phyloP scores from a whole-genome alignment of 257 asterid species.

The Mitragyna speciosa region DNA sequence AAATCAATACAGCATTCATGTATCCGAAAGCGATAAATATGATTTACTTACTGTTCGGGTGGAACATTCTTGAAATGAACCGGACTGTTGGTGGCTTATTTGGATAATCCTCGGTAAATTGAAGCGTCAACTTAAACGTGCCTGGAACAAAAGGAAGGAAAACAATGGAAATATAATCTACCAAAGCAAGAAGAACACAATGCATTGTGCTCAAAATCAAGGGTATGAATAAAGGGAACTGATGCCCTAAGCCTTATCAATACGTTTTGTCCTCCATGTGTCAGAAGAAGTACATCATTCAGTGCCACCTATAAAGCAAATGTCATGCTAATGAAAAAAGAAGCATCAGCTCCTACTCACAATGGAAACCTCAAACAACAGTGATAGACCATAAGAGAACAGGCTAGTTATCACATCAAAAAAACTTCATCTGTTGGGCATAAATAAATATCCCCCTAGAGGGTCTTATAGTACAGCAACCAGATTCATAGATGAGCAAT shows the following conservation, averaged over 20 bases:
- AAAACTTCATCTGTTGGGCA: background rate
- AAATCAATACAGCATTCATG: background rate
- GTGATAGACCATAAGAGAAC: background rate
- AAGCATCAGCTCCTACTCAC: background rate
- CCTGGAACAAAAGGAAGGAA: slow-evolving; percentile 36
- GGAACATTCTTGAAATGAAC: slow-evolving; percentile 94
- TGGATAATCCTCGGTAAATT: slow-evolving; percentile 88
- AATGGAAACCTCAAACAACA: background rate
- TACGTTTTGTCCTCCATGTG: background rate
- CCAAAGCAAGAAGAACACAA: background rate
- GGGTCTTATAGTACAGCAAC: background rate
- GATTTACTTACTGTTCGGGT: slow-evolving; percentile 84
- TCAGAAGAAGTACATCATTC: background rate
- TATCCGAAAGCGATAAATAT: background rate
- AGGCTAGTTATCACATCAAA: background rate
- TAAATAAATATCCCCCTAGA: background rate
- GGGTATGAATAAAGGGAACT: background rate
- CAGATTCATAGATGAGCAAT: background rate
- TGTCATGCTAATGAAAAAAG: background rate
- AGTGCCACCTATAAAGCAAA: background rate
- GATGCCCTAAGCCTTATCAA: background rate
- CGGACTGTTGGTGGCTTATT: slow-evolving; percentile 95
- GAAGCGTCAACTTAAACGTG: slow-evolving; percentile 89
- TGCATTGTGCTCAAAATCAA: background rate
- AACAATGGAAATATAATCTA: background rate